Conservation (phyloP, 768 basidiomycete genomes). For the Mycena albidolilacea region DNA sequence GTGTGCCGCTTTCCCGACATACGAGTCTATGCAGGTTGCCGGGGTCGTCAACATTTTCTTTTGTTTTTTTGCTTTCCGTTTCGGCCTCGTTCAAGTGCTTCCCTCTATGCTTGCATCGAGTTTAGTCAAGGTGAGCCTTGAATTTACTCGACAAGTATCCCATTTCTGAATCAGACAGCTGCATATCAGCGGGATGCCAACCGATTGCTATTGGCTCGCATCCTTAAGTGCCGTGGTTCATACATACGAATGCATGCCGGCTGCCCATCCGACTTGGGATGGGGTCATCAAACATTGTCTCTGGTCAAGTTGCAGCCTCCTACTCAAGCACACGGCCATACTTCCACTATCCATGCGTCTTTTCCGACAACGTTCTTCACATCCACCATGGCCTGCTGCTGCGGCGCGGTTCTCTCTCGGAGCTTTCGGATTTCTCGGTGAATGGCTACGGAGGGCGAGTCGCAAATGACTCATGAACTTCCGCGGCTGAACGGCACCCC, state of each 20-base stretch:
- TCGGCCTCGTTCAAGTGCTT: background rate
- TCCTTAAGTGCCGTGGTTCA: background rate
- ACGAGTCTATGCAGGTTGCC: background rate
- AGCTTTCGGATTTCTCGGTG: background rate
- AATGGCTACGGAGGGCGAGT: background rate
- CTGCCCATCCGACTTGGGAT: no score
- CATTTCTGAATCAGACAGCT: no score
- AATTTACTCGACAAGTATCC: no score
- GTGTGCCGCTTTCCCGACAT: no score
- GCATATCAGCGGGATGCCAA: no score
- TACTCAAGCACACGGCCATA: background rate
- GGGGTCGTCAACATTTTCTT: background rate
- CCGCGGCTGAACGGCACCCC: background rate
- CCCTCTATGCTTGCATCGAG: background rate
- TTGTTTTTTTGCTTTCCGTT: background rate
- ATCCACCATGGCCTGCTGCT: no score
- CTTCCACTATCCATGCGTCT: background rate
- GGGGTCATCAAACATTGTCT: constrained; percentile 2
- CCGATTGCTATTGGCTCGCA: background rate
- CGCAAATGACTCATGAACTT: background rate
- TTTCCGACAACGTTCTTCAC: background rate
- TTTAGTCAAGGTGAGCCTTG: background rate
- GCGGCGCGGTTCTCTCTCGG: background rate
- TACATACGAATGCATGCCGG: background rate
- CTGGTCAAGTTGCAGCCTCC: background rate